Conservation (phyloP, 768 basidiomycete genomes). For the Tulasnella sp. region DNA sequence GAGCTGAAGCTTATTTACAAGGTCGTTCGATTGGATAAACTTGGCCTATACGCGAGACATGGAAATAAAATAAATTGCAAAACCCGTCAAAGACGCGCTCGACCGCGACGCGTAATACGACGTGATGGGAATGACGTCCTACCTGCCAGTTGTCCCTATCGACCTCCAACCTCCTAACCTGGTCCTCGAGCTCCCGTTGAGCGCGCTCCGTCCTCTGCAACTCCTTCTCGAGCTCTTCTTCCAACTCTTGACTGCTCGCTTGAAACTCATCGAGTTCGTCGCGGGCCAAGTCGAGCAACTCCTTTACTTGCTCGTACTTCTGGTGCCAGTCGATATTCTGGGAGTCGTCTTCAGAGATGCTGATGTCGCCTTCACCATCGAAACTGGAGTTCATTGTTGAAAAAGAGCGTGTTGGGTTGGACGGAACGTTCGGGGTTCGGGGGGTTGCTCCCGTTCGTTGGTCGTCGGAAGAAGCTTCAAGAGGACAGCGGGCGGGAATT, state of each 20-base stretch:
- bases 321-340: slow-evolving; percentile 31
- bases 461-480: background rate
- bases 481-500: slow-evolving; percentile 1
- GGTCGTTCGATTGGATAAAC: slow-evolving; percentile 38
- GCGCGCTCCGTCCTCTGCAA: slow-evolving; percentile 38
- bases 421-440: background rate
- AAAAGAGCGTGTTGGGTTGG: background rate
- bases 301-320: slow-evolving; percentile 30
- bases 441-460: background rate
- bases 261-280: slow-evolving; percentile 36
- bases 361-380: slow-evolving; percentile 3
- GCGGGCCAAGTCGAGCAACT: slow-evolving; percentile 33
- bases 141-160: slow-evolving; percentile 40
- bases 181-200: slow-evolving; percentile 32
- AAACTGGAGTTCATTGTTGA: background rate
- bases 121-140: background rate
- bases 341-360: slow-evolving; percentile 13
- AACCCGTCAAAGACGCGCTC: background rate
- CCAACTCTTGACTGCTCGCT: slow-evolving; percentile 37
- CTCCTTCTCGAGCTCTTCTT: slow-evolving; percentile 43
- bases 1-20: slow-evolving; percentile 41
- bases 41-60: background rate
- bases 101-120: background rate
- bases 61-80: background rate
- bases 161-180: slow-evolving; percentile 27